phyloP scores from a whole-genome alignment of 345 rosid genomes.

The Fremontodendron californicum region DNA sequence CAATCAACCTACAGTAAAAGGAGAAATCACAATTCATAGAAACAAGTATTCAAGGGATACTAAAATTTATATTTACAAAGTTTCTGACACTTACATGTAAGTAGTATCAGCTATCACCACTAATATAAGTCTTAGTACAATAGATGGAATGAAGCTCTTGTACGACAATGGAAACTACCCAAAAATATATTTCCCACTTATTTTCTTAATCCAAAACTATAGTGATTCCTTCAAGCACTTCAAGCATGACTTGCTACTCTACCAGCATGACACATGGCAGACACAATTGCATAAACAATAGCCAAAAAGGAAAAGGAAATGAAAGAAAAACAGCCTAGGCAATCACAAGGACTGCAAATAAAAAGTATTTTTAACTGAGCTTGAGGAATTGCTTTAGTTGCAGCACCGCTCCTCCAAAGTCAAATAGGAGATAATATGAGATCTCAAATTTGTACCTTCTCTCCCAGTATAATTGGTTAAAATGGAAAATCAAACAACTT shows the following conservation, averaged over 20 bases:
- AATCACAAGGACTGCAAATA: neutral
- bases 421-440: neutral
- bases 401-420: neutral
- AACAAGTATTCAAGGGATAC: neutral
- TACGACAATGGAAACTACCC: neutral
- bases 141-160: neutral
- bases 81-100: neutral
- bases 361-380: neutral
- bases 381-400: neutral
- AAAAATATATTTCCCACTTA: neutral
- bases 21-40: conserved; percentile 4
- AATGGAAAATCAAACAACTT: neutral
- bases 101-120: neutral
- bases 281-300: neutral
- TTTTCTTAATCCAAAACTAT: neutral
- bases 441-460: neutral
- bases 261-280: neutral
- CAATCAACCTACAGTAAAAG: conserved; percentile 62
- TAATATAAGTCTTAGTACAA: neutral
- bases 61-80: neutral
- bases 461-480: neutral
- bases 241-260: neutral
- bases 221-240: neutral
- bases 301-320: neutral
- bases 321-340: neutral